Percentiles rank a stretch among this genome's conserved stretches.
Conservation (phyloP, 139 green algal genomes). For the Micromonas commoda region DNA sequence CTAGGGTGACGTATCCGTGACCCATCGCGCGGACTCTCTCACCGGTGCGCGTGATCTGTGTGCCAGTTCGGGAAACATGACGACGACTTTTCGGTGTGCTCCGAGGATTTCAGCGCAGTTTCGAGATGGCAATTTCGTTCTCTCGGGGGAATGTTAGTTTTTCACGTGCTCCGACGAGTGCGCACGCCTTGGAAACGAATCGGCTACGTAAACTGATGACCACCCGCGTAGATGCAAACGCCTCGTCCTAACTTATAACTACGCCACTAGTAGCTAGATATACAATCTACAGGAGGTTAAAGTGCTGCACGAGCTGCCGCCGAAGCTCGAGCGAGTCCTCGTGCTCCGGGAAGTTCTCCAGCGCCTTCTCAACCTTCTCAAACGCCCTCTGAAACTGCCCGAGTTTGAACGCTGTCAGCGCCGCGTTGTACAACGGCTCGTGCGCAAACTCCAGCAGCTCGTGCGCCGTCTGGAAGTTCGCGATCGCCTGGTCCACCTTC, state of each 20-base stretch:
- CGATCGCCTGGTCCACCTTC: constrained; percentile 39
- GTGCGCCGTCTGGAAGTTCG: constrained; percentile 39
- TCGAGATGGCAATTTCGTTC: too few species aligned
- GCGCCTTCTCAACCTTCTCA: constrained; percentile 41
- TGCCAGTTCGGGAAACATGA: too few species aligned
- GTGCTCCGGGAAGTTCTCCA: constrained; percentile 58
- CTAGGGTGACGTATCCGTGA: constrained; percentile 43
- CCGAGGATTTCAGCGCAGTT: too few species aligned
- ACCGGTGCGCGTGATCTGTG: background rate
- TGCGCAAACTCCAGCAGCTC: constrained; percentile 43
- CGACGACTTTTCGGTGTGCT: background rate
- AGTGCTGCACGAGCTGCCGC: background rate
- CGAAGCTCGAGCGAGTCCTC: constrained; percentile 57
- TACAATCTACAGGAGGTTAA: background rate
- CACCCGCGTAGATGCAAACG: too few species aligned
- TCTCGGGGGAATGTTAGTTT: too few species aligned
- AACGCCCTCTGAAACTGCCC: constrained; percentile 59
- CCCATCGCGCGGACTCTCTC: background rate
- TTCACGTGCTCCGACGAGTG: too few species aligned
- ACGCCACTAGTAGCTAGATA: too few species aligned
- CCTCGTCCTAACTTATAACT: too few species aligned
- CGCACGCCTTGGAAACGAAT: too few species aligned
- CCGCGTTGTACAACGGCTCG: constrained; percentile 67
- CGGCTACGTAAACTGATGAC: too few species aligned
- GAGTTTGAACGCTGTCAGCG: constrained; percentile 53